Evolutionary conservation across 2,329 filamentous ascomycete species (phyloP).

Genomic region (Penicillium sp.): DNA sequence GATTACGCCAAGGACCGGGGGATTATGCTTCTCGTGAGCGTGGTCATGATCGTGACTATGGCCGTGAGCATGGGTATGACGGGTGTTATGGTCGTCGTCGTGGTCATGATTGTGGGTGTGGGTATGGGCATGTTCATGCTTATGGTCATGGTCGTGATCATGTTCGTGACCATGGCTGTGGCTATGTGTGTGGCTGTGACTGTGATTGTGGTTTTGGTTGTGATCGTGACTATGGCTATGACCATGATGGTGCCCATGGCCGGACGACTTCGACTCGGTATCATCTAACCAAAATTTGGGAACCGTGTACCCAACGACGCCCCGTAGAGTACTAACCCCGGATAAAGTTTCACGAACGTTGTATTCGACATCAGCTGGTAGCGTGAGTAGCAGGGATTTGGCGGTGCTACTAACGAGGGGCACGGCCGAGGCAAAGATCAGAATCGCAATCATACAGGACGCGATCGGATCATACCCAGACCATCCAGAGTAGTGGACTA

Average conservation of each 20-base stretch:
- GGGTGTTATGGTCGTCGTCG: constrained; percentile 33
- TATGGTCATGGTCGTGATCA: constrained; percentile 34
- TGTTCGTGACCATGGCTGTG: constrained; percentile 36
- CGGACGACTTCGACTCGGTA: constrained; percentile 47
- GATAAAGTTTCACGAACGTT: constrained; percentile 83
- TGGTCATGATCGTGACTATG: constrained; percentile 30
- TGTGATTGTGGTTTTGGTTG: constrained; percentile 32
- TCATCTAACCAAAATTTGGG: constrained; percentile 95
- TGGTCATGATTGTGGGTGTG: constrained; percentile 37
- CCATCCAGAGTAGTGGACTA: constrained; percentile 89
- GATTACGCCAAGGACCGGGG: constrained; percentile 75
- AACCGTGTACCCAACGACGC: constrained; percentile 82
- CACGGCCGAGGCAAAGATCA: constrained; percentile 91
- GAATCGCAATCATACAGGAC: constrained; percentile 87
- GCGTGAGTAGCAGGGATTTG: constrained; percentile 78
- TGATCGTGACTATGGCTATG: constrained; percentile 38
- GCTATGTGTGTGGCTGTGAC: constrained; percentile 35
- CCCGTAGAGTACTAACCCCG: constrained; percentile 79
- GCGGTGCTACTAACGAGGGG: constrained; percentile 87
- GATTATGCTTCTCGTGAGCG: constrained; percentile 24
- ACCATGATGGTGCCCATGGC: constrained; percentile 44
- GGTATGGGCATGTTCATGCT: constrained; percentile 30
- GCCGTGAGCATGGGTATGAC: constrained; percentile 35
- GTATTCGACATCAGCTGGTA: constrained; percentile 87
- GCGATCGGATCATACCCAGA: constrained; percentile 93